phyloP scores from a whole-genome alignment of 345 rosid species.

The Erysimum cheiranthoides region DNA sequence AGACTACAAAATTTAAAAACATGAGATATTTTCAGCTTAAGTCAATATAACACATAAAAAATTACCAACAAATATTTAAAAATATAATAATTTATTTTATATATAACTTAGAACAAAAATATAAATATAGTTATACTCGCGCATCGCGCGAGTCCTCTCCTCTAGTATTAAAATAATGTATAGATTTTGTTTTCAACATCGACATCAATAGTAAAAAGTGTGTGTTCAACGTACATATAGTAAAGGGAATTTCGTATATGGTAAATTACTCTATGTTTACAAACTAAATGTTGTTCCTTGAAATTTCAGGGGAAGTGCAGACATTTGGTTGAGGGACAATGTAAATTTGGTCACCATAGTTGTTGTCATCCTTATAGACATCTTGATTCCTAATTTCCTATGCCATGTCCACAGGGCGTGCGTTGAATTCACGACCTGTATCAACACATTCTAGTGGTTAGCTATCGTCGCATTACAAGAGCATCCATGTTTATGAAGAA shows the following conservation, averaged over 20 bases:
- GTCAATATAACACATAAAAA: no score
- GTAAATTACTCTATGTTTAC: background rate
- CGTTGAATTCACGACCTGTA: constrained; percentile 76
- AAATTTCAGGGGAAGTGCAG: constrained; percentile 48
- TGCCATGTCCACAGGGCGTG: constrained; percentile 82
- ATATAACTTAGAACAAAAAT: no score
- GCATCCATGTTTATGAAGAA: background rate
- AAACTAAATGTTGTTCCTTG: constrained; percentile 15
- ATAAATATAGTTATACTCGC: no score
- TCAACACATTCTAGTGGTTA: constrained; percentile 17
- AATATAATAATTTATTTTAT: no score
- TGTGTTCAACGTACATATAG: constrained; percentile 2
- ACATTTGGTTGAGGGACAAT: constrained; percentile 67
- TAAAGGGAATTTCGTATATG: background rate
- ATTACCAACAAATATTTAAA: no score
- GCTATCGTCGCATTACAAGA: background rate
- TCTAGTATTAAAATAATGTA: no score
- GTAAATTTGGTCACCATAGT: constrained; percentile 71
- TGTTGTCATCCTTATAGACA: constrained; percentile 56
- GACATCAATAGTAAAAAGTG: no score
- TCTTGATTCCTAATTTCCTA: constrained; percentile 65
- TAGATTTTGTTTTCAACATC: no score
- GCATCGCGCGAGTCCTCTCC: no score
- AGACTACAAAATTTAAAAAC: no score
- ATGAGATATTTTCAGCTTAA: no score